Evolutionary conservation across 225 moss, liverwort and hornwort genomes (phyloP), one percentile per base, ranked within the genome.

Genomic region (Neckera pumila): DNA sequence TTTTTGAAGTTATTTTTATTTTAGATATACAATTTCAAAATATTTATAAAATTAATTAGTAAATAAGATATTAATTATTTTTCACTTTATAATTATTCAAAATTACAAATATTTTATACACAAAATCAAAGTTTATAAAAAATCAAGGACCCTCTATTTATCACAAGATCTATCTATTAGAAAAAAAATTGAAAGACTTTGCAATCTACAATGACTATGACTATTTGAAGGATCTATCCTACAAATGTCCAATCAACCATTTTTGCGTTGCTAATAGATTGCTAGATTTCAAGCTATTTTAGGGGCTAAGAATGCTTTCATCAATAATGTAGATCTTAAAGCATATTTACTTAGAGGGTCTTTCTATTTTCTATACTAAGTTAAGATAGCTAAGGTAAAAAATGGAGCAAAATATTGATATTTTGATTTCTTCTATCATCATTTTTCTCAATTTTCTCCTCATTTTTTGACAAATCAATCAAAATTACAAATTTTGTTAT

Each of bases 391-490:
- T 43, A 27, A 25, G 28, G 15, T 67, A 1, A 13, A 38, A 38
- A n/a, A n/a, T n/a, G 6, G 27, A 17, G 2, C 9, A 73, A 42
- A 28, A 0, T 27, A 73, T 40, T 73, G 27, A 16, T 28, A 28
- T 73, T 43, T 11, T 19, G 5, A 66, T 66, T 66, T 6, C 11
- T 12, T 11, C 45, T 17, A 11, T 74, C 5, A 17, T 17, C 5
- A 2, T 6, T 17, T 30, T 36, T 45, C 28, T 17, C 2, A 0
- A 5, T 11, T 12, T 22, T 21, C 4, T 67, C 21, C 0, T n/a
- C 2, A 21, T 7, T 45, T 30, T 47, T 17, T 7, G 17, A 74
- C 5, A 30, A 42, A 45, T 30, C 45, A 74, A 47, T 30, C 10
- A 17, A 73, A 74, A 7, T 11, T 30, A 74, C 6, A 74, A 30